These are phyloP conservation scores for Cornus suecica DNA, from an alignment of 148 eudicot genomes.

Conservation along the genomic window DNA sequence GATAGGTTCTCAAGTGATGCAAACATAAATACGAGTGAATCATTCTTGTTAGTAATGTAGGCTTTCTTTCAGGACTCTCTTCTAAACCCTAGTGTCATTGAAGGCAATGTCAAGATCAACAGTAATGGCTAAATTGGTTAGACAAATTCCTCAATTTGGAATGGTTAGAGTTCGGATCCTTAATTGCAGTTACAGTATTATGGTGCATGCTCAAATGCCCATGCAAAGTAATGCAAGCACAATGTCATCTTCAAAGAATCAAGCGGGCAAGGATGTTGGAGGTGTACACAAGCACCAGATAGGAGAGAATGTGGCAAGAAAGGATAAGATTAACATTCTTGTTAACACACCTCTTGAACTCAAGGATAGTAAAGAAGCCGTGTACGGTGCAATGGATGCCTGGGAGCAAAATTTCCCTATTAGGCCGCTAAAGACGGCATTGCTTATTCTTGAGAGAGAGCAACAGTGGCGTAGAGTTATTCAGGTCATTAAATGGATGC, in stretches of 20 bases:
- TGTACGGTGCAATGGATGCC: constrained; percentile 80
- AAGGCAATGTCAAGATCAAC: background rate
- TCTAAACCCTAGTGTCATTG: background rate
- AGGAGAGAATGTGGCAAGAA: constrained; percentile 54
- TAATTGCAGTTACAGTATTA: constrained; percentile 26
- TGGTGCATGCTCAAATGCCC: constrained; percentile 10
- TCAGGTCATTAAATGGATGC: constrained; percentile 92
- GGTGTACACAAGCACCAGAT: constrained; percentile 24
- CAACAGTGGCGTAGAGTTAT: constrained; percentile 86
- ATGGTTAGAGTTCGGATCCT: constrained; percentile 19
- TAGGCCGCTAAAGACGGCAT: constrained; percentile 52
- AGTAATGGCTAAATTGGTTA: constrained; percentile 23
- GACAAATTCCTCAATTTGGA: constrained; percentile 16
- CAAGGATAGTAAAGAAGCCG: too few species aligned
- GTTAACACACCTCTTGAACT: constrained; percentile 55
- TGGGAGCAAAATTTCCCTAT: constrained; percentile 87
- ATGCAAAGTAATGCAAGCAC: constrained; percentile 1
- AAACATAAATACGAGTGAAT: too few species aligned
- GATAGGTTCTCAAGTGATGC: too few species aligned
- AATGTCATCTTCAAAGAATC: constrained; percentile 20
- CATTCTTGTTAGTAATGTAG: background rate
- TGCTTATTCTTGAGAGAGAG: constrained; percentile 67
- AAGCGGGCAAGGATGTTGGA: constrained; percentile 15
- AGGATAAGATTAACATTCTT: constrained; percentile 59
- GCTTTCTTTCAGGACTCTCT: constrained; percentile 1